Evolutionary conservation across 108 stramenopile genomes (phyloP), one percentile per base, ranked within the genome.

Genomic region (Parietichytrium sp.): DNA sequence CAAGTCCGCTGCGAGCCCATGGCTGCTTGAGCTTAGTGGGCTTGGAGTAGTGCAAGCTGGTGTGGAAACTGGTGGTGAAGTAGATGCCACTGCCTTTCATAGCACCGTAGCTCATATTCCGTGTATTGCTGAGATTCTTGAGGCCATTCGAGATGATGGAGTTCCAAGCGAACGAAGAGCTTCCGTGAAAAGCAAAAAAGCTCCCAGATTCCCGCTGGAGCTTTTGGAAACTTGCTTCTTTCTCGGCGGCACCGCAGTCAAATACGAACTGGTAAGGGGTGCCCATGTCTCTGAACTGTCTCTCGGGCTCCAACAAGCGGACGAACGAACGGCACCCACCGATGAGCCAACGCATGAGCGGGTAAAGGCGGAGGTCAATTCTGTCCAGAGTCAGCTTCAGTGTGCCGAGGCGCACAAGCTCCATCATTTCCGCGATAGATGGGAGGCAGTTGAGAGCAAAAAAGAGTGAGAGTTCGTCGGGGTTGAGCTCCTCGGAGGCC

Each of bases 11-110:
- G 61, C 33, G 20, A 16, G 61, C 61, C 61, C 61, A 72, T 13
- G 61, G 61, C 42, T 72, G 61, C 61, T 72, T 72, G 15, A 72
- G 61, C 61, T 72, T 72, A 42, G 61, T 72, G 20, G 61, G 61
- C 61, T 72, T 72, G 61, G 61, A 33, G 61, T 72, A 72, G 33
- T 72, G 61, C 61, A 72, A 33, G 42, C 61, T 72, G 33, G 61
- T 72, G 42, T 72, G 61, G 42, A 72, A 72, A 42, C 61, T 72
- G 38, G 61, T 72, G 29, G 61, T 45, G 33, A 72, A 72, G 61
- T 72, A 72, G 20, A 72, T 72, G 20, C 61, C 61, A 1, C 38
- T 45, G 33, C 61, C 61, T 42, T 72, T 72, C 61, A 72, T 72
- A 42, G 61, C 61, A 25, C 61, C 61, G 33, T 72, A 72, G 61